Evolutionary conservation across 192 early-diverging fungal species (phyloP), one percentile per base, ranked within the genome.

Genomic region (Linnemannia elongata): DNA sequence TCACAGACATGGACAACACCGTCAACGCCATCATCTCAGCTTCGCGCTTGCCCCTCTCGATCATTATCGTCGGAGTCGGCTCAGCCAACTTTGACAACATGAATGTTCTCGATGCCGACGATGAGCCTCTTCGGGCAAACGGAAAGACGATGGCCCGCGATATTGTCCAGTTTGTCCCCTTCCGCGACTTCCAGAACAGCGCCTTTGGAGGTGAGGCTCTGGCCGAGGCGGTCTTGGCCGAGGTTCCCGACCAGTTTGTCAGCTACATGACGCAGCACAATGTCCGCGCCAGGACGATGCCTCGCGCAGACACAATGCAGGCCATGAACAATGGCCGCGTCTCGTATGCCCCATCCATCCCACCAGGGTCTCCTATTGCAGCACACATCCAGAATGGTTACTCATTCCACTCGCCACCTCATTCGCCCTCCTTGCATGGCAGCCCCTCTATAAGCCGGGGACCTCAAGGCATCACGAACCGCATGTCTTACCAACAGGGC

Each of bases 121-220:
- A 76, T n/a, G 81, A 77, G 72, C 78, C 89, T 36, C 36, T 91
- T 36, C 81, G 87, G 24, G 75, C 66, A 35, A 85, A 84, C n/a
- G 79, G 85, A 44, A 38, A 49, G 33, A 69, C 71, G 15, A 89
- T 89, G 76, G 89, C 90, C 35, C 91, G 92, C 13, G 92, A 93
- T 74, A 92, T 92, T 73, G 92, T 93, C 66, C 92, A 93, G 76
- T 93, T 93, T 78, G 92, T 93, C 45, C 90, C 92, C 18, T 91
- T 91, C 70, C 84, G 90, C 35, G 84, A 88, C 15, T 85, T 89
- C 72, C 72, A 78, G 76, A 44, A 78, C 69, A 66, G 82, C 66
- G 72, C 74, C n/a, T 81, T 86, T 44, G 83, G 83, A 77, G 44
- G 77, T 18, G 82, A 87, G 44, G 79, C 85, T 0, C 70, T 91